These are phyloP conservation scores for Cryptococcus hybrid DNA, from an alignment of 1,284 basidiomycete species.

Conservation along the genomic window DNA sequence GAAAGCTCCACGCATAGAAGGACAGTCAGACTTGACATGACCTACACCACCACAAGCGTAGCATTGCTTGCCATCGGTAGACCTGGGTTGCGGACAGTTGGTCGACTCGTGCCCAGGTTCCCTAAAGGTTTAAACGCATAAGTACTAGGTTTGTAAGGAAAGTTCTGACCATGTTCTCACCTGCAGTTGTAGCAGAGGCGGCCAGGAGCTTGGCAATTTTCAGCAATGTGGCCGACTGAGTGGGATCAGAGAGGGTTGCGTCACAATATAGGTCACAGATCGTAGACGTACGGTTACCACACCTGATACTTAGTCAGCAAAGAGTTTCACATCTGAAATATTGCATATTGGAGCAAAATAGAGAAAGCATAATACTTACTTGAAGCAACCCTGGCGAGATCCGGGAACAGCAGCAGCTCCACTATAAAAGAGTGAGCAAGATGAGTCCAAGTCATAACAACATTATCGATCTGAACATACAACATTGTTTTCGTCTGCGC, in stretches of 20 bases:
- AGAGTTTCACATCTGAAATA: not conserved
- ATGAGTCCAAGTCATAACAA: too few species aligned
- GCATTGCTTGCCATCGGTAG: constrained; percentile 71
- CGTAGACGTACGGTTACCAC: constrained; percentile 35
- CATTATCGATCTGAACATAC: too few species aligned
- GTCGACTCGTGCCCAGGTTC: constrained; percentile 87
- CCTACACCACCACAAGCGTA: constrained; percentile 71
- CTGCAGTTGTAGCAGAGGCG: constrained; percentile 90
- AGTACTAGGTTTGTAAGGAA: not conserved
- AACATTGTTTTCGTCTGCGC: too few species aligned
- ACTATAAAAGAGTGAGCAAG: constrained; percentile 7
- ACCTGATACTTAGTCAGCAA: constrained; percentile 15
- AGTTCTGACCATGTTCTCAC: constrained; percentile 6
- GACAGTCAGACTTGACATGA: constrained; percentile 70
- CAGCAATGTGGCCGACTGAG: constrained; percentile 80
- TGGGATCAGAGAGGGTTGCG: too few species aligned
- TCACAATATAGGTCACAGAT: too few species aligned
- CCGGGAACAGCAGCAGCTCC: constrained; percentile 41
- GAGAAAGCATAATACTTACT: constrained; percentile 23
- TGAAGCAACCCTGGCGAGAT: constrained; percentile 49
- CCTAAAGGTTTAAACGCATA: constrained; percentile 7
- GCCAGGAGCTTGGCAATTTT: constrained; percentile 79
- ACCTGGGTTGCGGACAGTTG: constrained; percentile 78
- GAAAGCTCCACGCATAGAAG: constrained; percentile 64
- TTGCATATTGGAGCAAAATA: not conserved